Base-by-base conservation (phyloP, 164 flowering plant genomes). In the Kingdonia uniflora region DNA sequence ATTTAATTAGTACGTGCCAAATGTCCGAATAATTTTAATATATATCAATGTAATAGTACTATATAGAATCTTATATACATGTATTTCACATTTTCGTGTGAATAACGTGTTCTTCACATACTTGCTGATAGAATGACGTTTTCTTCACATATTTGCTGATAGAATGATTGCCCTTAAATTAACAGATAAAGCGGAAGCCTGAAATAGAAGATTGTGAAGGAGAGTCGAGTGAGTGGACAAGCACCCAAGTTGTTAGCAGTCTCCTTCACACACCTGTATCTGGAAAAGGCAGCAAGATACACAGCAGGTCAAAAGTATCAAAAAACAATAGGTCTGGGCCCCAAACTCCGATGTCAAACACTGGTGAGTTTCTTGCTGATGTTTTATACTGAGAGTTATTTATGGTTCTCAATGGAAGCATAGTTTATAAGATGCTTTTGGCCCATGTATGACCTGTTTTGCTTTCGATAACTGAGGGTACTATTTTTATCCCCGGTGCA, bases 301-400 rank as follows among this genome's bases (percentile, higher is more conserved):
- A 69, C 62, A 77, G 54, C 67, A 76, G 70, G 64, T 62, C 85
- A 58, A 83, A 71, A 69, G 64, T 40, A 51, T 60, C 76, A 39
- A 83, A 68, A 65, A 65, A 65, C 50, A 65, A 52, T 52, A 76
- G 60, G 62, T 62, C 77, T 35, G 74, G 55, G 25, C 82, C 87
- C 51, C 84, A 71, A 53, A 85, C 82, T 14, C 86, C 86, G n/a
- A 51, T 69, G 14, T 70, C 80, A 54, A 74, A 80, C 69, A 74
- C 73, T 55, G 92, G 97, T 84, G 56, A 66, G 65, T 14, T 54
- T 17, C 17, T 7, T 17, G 26, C 39, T 47, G 43, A 39, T 40
- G 15, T 40, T 23, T 49, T 23, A 23, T 43, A 11, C n/a, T 47
- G 1, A 8, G 8, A 3, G 35, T 29, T 29, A 29, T 29, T 29